These are phyloP conservation scores for Pseudoturritis turrita DNA, from an alignment of 345 rosid species.

Conservation along the genomic window DNA sequence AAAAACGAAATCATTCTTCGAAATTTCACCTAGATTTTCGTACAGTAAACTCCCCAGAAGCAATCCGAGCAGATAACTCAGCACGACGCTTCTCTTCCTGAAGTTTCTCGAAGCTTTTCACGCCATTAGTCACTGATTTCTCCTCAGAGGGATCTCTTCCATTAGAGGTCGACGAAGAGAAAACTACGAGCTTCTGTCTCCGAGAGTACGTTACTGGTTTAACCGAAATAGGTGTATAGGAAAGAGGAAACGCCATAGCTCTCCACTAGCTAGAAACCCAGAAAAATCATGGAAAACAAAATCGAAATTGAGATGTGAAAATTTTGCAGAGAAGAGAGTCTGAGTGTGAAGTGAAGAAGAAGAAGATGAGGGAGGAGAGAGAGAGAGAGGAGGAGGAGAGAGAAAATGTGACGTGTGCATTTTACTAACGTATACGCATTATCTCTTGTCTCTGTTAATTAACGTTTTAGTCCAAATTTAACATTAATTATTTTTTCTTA, in stretches of 20 bases:
- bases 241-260: constrained; percentile 31
- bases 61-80: constrained; percentile 69
- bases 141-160: constrained; percentile 55
- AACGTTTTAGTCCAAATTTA: not conserved
- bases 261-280: not conserved
- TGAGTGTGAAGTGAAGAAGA: not conserved
- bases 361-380: not conserved
- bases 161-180: constrained; percentile 47
- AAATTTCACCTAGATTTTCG: constrained; percentile 49
- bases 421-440: constrained; percentile 28
- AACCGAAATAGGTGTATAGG: constrained; percentile 11
- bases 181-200: constrained; percentile 24
- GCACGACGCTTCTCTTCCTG: constrained; percentile 69
- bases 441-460: constrained; percentile 8
- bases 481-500: not conserved
- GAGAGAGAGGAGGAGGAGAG: not conserved
- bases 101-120: constrained; percentile 42
- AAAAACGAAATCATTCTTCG: too few relatives aligned
- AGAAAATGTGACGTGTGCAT: constrained; percentile 20
- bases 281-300: not conserved
- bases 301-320: not conserved
- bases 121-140: constrained; percentile 26
- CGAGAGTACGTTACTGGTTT: constrained; percentile 27
- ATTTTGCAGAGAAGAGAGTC: not conserved
- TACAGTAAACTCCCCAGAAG: constrained; percentile 83